These are phyloP conservation scores for Alternaria sp. DNA, from an alignment of 2,329 filamentous ascomycete species.

Conservation along the genomic window DNA sequence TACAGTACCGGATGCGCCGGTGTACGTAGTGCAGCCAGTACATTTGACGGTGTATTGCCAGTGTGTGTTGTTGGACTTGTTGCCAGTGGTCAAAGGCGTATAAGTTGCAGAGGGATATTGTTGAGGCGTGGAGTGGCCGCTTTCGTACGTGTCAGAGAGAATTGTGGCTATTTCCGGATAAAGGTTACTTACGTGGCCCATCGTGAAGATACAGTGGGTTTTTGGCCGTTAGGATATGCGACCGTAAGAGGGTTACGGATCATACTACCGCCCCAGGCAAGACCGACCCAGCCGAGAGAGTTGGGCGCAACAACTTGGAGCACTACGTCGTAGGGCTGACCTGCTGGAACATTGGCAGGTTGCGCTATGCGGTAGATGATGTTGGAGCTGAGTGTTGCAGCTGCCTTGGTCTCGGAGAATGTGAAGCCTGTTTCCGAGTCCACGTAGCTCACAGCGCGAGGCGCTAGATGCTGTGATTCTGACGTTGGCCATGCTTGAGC, in stretches of 20 bases:
- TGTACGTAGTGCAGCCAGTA: conserved; percentile 41
- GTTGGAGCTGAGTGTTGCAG: conserved; percentile 35
- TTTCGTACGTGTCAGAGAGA: conserved; percentile 8
- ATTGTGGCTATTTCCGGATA: fast-evolving
- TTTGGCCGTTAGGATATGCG: conserved; percentile 39
- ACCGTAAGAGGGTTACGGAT: conserved; percentile 44
- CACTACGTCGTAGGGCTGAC: conserved; percentile 37
- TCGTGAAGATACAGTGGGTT: conserved; percentile 36
- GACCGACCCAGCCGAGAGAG: conserved; percentile 40
- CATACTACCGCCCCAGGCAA: conserved; percentile 46
- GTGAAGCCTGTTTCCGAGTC: conserved; percentile 47
- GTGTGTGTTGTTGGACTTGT: conserved; percentile 41
- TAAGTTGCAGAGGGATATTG: conserved; percentile 39
- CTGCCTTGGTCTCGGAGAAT: conserved; percentile 44
- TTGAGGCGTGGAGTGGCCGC: conserved; percentile 34
- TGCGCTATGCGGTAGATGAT: conserved; percentile 43
- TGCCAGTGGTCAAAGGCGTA: conserved; percentile 34
- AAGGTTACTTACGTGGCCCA: conserved; percentile 41
- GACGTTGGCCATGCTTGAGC: conserved; percentile 28
- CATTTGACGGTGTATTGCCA: conserved; percentile 46
- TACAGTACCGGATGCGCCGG: conserved; percentile 21
- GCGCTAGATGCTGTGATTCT: conserved; percentile 5
- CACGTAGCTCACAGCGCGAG: conserved; percentile 27
- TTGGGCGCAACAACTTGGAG: conserved; percentile 41
- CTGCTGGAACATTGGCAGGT: conserved; percentile 29